These are phyloP conservation scores for Kwoniella botswanensis DNA, from an alignment of 768 basidiomycete species.

Conservation along the genomic window DNA sequence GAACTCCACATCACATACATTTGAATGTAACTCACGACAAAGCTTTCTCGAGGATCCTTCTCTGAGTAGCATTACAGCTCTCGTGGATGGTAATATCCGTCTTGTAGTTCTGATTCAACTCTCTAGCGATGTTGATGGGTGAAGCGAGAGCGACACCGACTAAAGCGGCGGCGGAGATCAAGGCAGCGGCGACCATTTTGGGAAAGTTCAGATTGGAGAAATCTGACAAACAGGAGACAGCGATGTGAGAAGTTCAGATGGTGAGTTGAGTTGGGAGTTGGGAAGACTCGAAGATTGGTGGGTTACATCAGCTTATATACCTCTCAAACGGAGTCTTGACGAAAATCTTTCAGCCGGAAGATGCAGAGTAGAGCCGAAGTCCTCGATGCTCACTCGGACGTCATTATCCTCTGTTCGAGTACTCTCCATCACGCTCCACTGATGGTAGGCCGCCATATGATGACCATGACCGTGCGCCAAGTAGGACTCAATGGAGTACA, in stretches of 20 bases:
- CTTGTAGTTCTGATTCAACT: slow-evolving; percentile 31
- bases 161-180: slow-evolving; percentile 25
- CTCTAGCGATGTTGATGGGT: slow-evolving; percentile 34
- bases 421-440: not conserved
- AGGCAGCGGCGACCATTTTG: slow-evolving; percentile 36
- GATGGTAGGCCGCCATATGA: not conserved
- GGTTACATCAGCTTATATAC: not conserved
- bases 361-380: not conserved
- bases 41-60: slow-evolving; percentile 43
- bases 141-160: slow-evolving; percentile 33
- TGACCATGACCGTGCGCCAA: slow-evolving; percentile 23
- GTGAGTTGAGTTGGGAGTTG: not conserved
- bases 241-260: not conserved
- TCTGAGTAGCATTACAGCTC: slow-evolving; percentile 47
- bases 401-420: not conserved
- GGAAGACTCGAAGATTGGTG: not conserved
- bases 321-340: not conserved
- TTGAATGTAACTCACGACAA: slow-evolving; percentile 32
- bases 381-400: too few relatives aligned
- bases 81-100: slow-evolving; percentile 45
- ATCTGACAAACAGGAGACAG: slow-evolving; percentile 5
- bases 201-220: not conserved
- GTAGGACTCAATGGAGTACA: slow-evolving; percentile 9
- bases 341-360: not conserved
- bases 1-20: not conserved